Evolutionary conservation across 129 eudicot species (phyloP).

Genomic region (Chrysanthemum lavandulifolium): DNA sequence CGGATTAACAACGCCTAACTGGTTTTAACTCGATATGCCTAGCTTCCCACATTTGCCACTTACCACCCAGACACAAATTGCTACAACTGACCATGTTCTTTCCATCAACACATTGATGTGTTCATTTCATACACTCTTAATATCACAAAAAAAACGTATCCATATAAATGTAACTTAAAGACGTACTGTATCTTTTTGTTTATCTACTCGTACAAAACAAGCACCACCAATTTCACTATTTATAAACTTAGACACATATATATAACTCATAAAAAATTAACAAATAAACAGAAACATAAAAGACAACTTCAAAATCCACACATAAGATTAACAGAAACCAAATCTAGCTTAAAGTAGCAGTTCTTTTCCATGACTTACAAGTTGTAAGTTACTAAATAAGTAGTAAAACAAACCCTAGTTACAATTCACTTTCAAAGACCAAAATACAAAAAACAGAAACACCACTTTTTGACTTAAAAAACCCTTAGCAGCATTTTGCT

Average conservation of each 20-base stretch:
- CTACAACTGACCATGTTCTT: no score
- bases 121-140: no score
- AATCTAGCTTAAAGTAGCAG: constrained; percentile 8
- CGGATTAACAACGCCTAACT: no score
- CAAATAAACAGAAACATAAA: background rate
- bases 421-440: constrained; percentile 24
- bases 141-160: no score
- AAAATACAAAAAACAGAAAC: constrained; percentile 24
- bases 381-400: constrained; percentile 28
- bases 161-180: no score
- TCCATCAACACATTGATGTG: no score
- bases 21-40: no score
- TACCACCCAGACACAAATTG: no score
- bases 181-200: no score
- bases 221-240: background rate
- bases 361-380: constrained; percentile 26
- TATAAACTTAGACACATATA: background rate
- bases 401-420: constrained; percentile 30
- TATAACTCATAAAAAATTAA: background rate
- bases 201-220: no score
- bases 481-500: constrained; percentile 31
- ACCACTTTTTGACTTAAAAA: constrained; percentile 27
- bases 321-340: constrained; percentile 21
- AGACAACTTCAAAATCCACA: background rate
- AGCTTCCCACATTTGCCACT: no score